These are phyloP conservation scores for Diplocarpon rosae DNA, from an alignment of 2,329 filamentous ascomycete species.

Conservation along the genomic window DNA sequence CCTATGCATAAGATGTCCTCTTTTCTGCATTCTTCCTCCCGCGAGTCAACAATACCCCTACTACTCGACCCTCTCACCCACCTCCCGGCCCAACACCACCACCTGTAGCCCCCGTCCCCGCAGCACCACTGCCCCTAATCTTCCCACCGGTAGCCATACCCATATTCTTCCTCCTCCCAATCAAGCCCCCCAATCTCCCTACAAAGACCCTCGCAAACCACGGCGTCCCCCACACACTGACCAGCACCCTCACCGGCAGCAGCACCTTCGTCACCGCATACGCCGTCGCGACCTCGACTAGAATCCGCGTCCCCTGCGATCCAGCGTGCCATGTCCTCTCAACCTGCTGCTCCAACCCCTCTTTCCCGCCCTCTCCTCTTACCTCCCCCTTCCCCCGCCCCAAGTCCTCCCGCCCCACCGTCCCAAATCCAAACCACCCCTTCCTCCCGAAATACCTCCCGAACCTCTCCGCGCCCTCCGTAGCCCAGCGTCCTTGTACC, in stretches of 20 bases:
- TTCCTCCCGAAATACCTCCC: conserved; percentile 68
- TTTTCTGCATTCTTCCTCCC: no score
- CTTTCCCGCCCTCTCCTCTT: not conserved
- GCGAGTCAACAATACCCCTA: not conserved
- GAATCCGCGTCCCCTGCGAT: conserved; percentile 32
- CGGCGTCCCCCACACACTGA: conserved; percentile 81
- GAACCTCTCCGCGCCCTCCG: conserved; percentile 52
- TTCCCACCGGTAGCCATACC: not conserved
- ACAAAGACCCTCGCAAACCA: conserved; percentile 71
- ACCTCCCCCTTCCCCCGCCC: conserved; percentile 23
- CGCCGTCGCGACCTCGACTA: conserved; percentile 65
- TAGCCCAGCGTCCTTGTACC: conserved; percentile 7
- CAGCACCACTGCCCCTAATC: conserved; percentile 3
- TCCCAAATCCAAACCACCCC: conserved; percentile 62
- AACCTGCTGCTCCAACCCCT: conserved; percentile 21
- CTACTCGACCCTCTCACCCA: not conserved
- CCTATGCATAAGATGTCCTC: no score
- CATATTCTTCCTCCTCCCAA: not conserved
- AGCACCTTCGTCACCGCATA: conserved; percentile 85
- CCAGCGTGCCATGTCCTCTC: conserved; percentile 20
- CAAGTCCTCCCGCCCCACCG: conserved; percentile 17
- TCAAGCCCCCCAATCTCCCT: conserved; percentile 29
- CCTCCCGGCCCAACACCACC: not conserved
- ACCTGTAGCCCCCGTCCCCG: conserved; percentile 3
- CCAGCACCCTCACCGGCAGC: conserved; percentile 62